Evolutionary conservation across 768 basidiomycete genomes (phyloP).

Genomic region (Tephrocybe sp.): DNA sequence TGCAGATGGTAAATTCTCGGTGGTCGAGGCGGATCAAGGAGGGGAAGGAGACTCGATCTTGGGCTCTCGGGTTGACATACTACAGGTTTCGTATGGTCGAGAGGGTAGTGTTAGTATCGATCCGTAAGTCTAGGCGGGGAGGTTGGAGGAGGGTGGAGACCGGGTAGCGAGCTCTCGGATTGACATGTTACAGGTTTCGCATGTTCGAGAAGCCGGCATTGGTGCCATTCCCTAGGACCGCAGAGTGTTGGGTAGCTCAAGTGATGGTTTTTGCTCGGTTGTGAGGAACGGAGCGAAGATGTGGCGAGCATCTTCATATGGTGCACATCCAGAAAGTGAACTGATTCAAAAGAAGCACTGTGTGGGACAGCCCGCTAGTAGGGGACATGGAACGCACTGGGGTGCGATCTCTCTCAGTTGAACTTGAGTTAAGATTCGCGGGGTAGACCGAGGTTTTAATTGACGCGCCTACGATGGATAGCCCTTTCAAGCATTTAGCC

Average conservation of each 20-base stretch:
- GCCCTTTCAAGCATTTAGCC: no score
- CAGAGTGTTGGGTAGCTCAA: background rate
- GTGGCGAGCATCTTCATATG: background rate
- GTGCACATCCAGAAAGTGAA: background rate
- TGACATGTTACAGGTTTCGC: background rate
- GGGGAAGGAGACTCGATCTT: no score
- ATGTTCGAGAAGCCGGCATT: background rate
- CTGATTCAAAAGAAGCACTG: background rate
- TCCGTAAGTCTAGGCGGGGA: background rate
- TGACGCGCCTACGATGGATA: no score
- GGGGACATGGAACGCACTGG: background rate
- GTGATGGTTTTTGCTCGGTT: constrained; percentile 3
- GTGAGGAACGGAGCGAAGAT: background rate
- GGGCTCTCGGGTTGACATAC: background rate
- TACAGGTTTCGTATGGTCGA: background rate
- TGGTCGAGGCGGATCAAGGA: background rate
- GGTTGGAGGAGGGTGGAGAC: background rate
- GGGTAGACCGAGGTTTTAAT: no score
- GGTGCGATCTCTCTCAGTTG: background rate
- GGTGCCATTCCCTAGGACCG: background rate
- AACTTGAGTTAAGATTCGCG: no score
- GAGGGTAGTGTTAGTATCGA: background rate
- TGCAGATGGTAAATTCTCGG: no score
- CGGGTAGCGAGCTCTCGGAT: background rate
- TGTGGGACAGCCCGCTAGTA: background rate